Conservation (phyloP, 2,329 filamentous ascomycete species). For the Ceratocystis eucalypticola region DNA sequence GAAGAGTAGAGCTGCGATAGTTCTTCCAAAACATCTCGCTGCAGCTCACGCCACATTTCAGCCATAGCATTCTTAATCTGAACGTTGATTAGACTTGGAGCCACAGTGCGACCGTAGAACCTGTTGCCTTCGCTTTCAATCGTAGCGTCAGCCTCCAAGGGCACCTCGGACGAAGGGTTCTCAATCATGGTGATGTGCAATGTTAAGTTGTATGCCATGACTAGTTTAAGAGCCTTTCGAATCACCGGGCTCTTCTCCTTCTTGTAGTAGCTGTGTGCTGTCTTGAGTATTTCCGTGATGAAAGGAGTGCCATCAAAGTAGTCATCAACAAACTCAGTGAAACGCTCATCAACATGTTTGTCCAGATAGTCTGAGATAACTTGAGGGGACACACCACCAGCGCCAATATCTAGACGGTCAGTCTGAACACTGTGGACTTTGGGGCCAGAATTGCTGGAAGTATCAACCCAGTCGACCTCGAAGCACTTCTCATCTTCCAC, state of each 20-base stretch:
- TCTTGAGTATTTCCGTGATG: constrained; percentile 91
- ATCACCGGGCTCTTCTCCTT: constrained; percentile 81
- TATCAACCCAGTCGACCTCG: constrained; percentile 82
- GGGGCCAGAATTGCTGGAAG: constrained; percentile 39
- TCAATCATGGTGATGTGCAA: constrained; percentile 91
- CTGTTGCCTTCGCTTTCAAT: constrained; percentile 78
- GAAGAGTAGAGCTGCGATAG: constrained; percentile 88
- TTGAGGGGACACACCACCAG: constrained; percentile 69
- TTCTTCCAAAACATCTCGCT: constrained; percentile 92
- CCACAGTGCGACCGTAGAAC: constrained; percentile 78
- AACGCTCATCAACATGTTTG: constrained; percentile 82
- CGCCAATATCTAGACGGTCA: constrained; percentile 75
- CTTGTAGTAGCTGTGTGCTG: constrained; percentile 81
- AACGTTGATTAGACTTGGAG: constrained; percentile 98
- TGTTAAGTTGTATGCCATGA: constrained; percentile 90
- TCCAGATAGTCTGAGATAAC: constrained; percentile 86
- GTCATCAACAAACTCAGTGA: constrained; percentile 87
- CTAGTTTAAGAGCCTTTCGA: constrained; percentile 87
- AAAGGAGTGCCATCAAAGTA: constrained; percentile 94
- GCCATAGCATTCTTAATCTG: constrained; percentile 96
- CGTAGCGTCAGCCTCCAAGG: constrained; percentile 58
- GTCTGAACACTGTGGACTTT: constrained; percentile 77
- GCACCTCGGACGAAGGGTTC: constrained; percentile 60
- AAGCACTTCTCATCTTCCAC: constrained; percentile 89
- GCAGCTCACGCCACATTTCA: constrained; percentile 94